Evolutionary conservation across 805 yeast species (phyloP), one percentile per base, ranked within the genome.

Genomic region (Vanderwaltozyma polyspora): DNA sequence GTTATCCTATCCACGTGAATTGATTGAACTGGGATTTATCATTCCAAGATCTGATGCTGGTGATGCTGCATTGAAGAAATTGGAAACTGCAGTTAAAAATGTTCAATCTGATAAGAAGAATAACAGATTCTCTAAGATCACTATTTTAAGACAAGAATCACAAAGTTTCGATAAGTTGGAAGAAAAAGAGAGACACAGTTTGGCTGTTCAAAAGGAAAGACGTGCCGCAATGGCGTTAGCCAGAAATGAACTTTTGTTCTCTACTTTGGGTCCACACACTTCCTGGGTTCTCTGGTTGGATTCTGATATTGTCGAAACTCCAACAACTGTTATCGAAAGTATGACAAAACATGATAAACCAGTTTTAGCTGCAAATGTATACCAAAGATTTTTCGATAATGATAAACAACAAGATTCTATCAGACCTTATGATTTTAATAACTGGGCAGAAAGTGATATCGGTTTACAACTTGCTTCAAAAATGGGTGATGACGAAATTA

Each of bases 241-340:
- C 3, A 70, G 98, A 55, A 91, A 91, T 64, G 86, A 95, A 26
- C 64, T 91, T 38, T 67, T 91, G 32, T 85, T 86, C 62, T 81
- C 96, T 8, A 76, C 96, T 1, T 64, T 91, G 31, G 81, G 86
- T 3, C 94, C 96, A 15, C 73, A 80, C 46, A 86, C 94, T 2
- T 75, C 93, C 16, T 91, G 98, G 98, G 81, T 89, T 14, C 64
- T 91, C 33, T 91, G 99, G 99, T 65, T 91, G 45, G 99, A 91
- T 59, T 79, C 94, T 3, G 99, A 91, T 60, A 79, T 91, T 29
- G 71, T 87, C 23, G 99, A 91, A 60, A 74, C 95, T 5, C 94
- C 95, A 13, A 60, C 71, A 11, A 74, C 81, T 13, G 62, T 91
- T 48, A 72, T 91, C 42, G 94, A 91, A 63, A 97, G 89, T 54